These are phyloP conservation scores for Taiozyma sp. DNA, from an alignment of 1,139 yeast genomes.

Conservation along the genomic window DNA sequence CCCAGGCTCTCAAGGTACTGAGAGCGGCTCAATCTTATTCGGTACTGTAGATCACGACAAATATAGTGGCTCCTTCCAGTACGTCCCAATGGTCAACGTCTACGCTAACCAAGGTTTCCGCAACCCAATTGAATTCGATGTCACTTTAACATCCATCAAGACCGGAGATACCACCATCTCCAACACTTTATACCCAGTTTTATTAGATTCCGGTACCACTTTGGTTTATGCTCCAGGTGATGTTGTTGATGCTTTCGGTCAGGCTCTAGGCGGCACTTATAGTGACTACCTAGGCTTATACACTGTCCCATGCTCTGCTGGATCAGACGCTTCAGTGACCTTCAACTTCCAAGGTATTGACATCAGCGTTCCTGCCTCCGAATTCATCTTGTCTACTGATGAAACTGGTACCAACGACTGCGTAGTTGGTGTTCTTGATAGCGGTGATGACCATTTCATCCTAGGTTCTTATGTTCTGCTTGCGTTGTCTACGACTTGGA, in stretches of 20 bases:
- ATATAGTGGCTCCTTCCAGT: slow-evolving; percentile 38
- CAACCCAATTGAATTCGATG: slow-evolving; percentile 35
- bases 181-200: slow-evolving; percentile 32
- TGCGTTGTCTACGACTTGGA: slow-evolving; percentile 79
- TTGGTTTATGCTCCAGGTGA: slow-evolving; percentile 42
- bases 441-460: slow-evolving; percentile 26
- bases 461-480: slow-evolving; percentile 72
- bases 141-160: slow-evolving; percentile 40
- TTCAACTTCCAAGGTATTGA: slow-evolving; percentile 48
- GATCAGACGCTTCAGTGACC: slow-evolving; percentile 18
- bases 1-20: slow-evolving; percentile 25
- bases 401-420: slow-evolving; percentile 7
- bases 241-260: slow-evolving; percentile 34
- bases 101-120: slow-evolving; percentile 5
- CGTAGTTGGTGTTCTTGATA: slow-evolving; percentile 28
- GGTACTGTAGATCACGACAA: slow-evolving; percentile 52
- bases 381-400: slow-evolving; percentile 6
- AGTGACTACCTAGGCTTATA: slow-evolving; percentile 6
- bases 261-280: slow-evolving; percentile 31
- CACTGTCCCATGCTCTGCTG: slow-evolving; percentile 5
- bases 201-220: slow-evolving; percentile 66
- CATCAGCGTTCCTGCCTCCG: slow-evolving; percentile 30
- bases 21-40: slow-evolving; percentile 42
- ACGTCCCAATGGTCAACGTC: slow-evolving; percentile 38
- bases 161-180: slow-evolving; percentile 26